Conservation (phyloP, 2,329 filamentous ascomycete genomes). For the Claviceps capensis region DNA sequence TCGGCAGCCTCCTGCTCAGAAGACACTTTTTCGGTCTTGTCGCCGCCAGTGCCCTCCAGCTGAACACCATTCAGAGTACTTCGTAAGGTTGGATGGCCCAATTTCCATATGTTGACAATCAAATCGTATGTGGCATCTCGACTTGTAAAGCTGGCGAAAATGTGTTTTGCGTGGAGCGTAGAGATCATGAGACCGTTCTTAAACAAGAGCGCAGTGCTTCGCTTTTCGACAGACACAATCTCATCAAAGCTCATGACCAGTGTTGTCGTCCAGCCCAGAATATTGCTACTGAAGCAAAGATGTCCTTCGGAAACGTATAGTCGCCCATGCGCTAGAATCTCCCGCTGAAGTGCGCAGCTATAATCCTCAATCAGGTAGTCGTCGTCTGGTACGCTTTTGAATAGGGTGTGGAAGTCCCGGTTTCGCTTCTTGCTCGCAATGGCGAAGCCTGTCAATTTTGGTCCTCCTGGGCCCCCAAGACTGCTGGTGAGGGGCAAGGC, state of each 20-base stretch:
- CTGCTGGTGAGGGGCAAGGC: slow-evolving; percentile 49
- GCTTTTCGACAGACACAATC: slow-evolving; percentile 91
- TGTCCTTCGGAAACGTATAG: slow-evolving; percentile 96
- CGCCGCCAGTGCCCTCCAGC: slow-evolving; percentile 67
- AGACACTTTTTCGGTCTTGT: slow-evolving; percentile 80
- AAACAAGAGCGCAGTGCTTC: slow-evolving; percentile 88
- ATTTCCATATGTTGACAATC: slow-evolving; percentile 96
- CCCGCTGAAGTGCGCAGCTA: slow-evolving; percentile 87
- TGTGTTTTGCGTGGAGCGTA: slow-evolving; percentile 85
- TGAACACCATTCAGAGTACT: slow-evolving; percentile 83
- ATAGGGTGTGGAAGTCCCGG: slow-evolving; percentile 82
- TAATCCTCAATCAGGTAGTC: slow-evolving; percentile 98
- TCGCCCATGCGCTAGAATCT: slow-evolving; percentile 86
- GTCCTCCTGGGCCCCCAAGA: slow-evolving; percentile 32
- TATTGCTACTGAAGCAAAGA: slow-evolving; percentile 97
- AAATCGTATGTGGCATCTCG: slow-evolving; percentile 93
- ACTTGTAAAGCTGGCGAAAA: slow-evolving; percentile 90
- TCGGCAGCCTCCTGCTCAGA: slow-evolving; percentile 23
- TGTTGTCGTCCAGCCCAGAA: slow-evolving; percentile 94
- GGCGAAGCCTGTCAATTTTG: slow-evolving; percentile 84
- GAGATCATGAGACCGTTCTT: slow-evolving; percentile 97
- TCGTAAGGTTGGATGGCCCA: slow-evolving; percentile 81
- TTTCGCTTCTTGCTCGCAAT: slow-evolving; percentile 95
- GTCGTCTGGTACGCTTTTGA: slow-evolving; percentile 94
- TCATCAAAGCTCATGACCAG: slow-evolving; percentile 97